phyloP scores from a whole-genome alignment of 192 early-diverging fungal species.

The Glomus cerebriforme region DNA sequence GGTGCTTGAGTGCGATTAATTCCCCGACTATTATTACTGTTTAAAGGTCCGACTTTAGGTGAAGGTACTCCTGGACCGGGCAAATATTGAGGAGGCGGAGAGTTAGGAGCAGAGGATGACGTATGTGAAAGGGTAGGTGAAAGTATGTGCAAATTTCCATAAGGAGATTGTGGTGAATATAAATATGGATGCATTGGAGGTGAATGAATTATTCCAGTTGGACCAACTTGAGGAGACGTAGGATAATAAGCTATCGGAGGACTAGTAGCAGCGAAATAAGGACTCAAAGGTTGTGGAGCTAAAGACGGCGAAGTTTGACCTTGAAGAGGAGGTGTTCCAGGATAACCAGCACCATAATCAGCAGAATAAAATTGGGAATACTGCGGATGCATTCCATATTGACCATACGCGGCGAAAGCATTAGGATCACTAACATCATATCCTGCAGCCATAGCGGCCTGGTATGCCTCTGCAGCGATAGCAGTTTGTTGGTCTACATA shows the following conservation, averaged over 20 bases:
- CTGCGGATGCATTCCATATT: constrained; percentile 46
- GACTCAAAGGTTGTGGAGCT: constrained; percentile 44
- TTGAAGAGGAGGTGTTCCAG: constrained; percentile 47
- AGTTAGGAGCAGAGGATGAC: constrained; percentile 35
- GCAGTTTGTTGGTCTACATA: constrained; percentile 34
- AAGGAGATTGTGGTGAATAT: constrained; percentile 42
- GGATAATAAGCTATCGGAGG: constrained; percentile 37
- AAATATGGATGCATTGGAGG: constrained; percentile 43
- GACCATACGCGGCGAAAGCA: constrained; percentile 30
- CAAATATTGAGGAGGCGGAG: constrained; percentile 36
- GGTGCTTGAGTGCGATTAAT: constrained; percentile 18
- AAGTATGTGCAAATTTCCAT: constrained; percentile 39
- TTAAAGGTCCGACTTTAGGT: constrained; percentile 27
- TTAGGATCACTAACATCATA: constrained; percentile 39
- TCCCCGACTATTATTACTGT: background rate
- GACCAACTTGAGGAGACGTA: constrained; percentile 33
- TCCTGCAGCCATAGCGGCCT: constrained; percentile 36
- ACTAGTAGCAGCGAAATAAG: constrained; percentile 46
- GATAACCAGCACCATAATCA: constrained; percentile 44
- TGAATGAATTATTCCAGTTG: constrained; percentile 40
- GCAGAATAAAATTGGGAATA: constrained; percentile 46
- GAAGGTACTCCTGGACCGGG: constrained; percentile 33
- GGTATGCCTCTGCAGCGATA: constrained; percentile 35
- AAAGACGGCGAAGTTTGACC: constrained; percentile 44
- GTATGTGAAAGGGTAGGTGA: constrained; percentile 44